phyloP scores from a whole-genome alignment of 2,329 filamentous ascomycete genomes.

The Calonectria honghensis region DNA sequence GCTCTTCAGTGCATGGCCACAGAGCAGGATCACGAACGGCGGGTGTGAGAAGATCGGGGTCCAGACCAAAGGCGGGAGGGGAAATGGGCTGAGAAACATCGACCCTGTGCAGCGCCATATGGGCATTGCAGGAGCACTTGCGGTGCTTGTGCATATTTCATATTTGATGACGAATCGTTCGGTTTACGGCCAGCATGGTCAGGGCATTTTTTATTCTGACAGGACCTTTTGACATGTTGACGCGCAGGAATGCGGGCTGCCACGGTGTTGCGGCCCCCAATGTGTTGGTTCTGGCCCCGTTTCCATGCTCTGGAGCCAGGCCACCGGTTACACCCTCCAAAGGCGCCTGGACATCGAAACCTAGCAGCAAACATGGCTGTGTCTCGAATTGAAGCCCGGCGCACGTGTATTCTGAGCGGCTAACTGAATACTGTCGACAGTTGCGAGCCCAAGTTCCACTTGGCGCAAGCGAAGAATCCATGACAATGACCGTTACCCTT shows the following conservation, averaged over 20 bases:
- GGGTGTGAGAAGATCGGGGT: conserved; percentile 39
- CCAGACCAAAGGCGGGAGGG: conserved; percentile 36
- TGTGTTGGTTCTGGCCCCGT: conserved; percentile 21
- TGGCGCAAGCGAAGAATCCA: conserved; percentile 9
- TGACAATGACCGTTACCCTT: conserved; percentile 22
- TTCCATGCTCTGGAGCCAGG: conserved; percentile 34
- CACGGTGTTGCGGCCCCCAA: conserved; percentile 28
- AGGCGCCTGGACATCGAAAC: conserved; percentile 13
- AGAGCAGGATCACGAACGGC: conserved; percentile 34
- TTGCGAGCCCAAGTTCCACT: conserved; percentile 29
- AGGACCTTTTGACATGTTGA: conserved; percentile 17
- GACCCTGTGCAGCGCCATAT: conserved; percentile 24
- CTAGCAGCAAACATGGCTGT: conserved; percentile 21
- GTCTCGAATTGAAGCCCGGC: conserved; percentile 29
- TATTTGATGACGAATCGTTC: conserved; percentile 28
- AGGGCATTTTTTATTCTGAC: conserved; percentile 17
- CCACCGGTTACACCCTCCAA: conserved; percentile 2
- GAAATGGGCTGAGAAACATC: conserved; percentile 24
- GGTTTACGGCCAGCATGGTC: conserved; percentile 19
- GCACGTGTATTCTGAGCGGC: conserved; percentile 24
- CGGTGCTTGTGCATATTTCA: not conserved
- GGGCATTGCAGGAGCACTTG: conserved; percentile 16
- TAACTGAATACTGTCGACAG: conserved; percentile 16
- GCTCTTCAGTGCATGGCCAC: conserved; percentile 21
- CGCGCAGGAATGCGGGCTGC: conserved; percentile 30